phyloP scores from a whole-genome alignment of 805 yeast species.

The Maudiozyma bulderi region DNA sequence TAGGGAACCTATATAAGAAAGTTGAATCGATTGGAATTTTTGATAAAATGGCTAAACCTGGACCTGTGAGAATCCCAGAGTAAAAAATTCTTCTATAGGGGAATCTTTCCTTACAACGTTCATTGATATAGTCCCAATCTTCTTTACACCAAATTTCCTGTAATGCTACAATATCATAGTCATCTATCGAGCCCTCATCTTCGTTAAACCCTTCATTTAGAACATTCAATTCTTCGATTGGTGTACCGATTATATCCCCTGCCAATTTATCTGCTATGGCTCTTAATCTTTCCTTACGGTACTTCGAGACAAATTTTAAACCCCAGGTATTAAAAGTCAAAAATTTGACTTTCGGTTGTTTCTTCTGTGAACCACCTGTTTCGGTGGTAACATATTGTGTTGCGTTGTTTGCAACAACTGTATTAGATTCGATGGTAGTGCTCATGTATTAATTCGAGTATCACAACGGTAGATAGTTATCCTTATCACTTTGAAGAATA shows the following conservation, averaged over 20 bases:
- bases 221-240: constrained; percentile 13
- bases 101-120: constrained; percentile 35
- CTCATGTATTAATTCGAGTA: too few relatives aligned
- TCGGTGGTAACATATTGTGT: background rate
- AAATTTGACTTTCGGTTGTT: constrained; percentile 31
- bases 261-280: constrained; percentile 68
- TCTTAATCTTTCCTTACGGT: constrained; percentile 49
- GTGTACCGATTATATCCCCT: constrained; percentile 8
- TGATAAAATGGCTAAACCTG: constrained; percentile 81
- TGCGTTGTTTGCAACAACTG: background rate
- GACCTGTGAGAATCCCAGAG: constrained; percentile 84
- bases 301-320: constrained; percentile 69
- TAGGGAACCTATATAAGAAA: constrained; percentile 73
- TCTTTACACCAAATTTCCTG: constrained; percentile 88
- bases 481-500: too few relatives aligned
- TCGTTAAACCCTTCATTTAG: background rate
- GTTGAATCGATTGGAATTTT: constrained; percentile 75
- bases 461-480: too few relatives aligned
- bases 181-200: constrained; percentile 17
- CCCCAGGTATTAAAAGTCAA: constrained; percentile 86
- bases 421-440: background rate
- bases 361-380: background rate
- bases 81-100: constrained; percentile 64
- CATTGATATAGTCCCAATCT: constrained; percentile 65
- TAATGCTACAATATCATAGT: constrained; percentile 78